Evolutionary conservation across 352 stramenopile genomes (phyloP).

Genomic region (Phytopythium sindhum): DNA sequence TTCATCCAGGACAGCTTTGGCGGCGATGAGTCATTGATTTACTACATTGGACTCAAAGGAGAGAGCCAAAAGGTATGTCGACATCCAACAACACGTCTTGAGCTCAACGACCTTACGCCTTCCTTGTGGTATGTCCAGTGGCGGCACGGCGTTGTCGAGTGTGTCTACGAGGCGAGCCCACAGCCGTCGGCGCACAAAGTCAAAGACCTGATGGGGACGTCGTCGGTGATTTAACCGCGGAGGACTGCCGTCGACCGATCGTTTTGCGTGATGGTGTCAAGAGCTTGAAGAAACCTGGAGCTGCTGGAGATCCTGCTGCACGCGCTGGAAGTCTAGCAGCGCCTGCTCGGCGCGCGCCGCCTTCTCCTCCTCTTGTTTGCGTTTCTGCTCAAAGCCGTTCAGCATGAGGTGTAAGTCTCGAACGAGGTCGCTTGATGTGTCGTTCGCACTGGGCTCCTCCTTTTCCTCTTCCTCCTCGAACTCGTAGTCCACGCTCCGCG

Average conservation of each 20-base stretch:
- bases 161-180: slow-evolving; percentile 77
- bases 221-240: slow-evolving; percentile 44
- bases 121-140: slow-evolving; percentile 40
- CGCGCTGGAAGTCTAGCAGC: slow-evolving; percentile 47
- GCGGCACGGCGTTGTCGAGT: slow-evolving; percentile 82
- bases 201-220: slow-evolving; percentile 41
- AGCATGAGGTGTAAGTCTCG: slow-evolving; percentile 64
- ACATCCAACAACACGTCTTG: no score
- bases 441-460: slow-evolving; percentile 11
- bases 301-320: slow-evolving; percentile 31
- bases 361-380: slow-evolving; percentile 67
- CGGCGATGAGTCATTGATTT: slow-evolving; percentile 70
- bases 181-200: slow-evolving; percentile 79
- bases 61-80: slow-evolving; percentile 77
- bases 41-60: slow-evolving; percentile 87
- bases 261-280: slow-evolving; percentile 5
- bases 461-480: slow-evolving; percentile 33
- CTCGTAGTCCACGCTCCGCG: slow-evolving; percentile 1
- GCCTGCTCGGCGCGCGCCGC: slow-evolving; percentile 41
- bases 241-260: background rate
- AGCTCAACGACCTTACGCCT: background rate
- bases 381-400: slow-evolving; percentile 43
- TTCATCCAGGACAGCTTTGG: slow-evolving; percentile 77
- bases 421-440: slow-evolving; percentile 31
- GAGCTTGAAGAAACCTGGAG: slow-evolving; percentile 22